These are phyloP conservation scores for Rhodotorula sp. DNA, from an alignment of 1,284 basidiomycete species.

Conservation along the genomic window DNA sequence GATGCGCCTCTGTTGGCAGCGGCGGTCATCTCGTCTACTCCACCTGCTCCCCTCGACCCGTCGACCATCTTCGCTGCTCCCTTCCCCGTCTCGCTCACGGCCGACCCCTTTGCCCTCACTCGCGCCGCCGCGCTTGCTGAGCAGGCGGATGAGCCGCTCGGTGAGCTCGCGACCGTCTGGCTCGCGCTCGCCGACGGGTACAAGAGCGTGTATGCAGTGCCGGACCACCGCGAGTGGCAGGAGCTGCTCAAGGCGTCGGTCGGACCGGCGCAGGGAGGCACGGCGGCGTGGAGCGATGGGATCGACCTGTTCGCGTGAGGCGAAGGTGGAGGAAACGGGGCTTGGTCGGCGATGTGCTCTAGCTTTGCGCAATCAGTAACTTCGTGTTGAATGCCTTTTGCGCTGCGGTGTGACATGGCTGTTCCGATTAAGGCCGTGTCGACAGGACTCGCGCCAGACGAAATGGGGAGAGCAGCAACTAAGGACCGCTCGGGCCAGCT, in stretches of 20 bases:
- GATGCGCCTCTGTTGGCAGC: not conserved
- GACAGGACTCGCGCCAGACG: too few relatives aligned
- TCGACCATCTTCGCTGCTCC: not conserved
- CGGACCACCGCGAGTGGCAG: constrained; percentile 30
- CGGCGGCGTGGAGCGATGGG: constrained; percentile 6
- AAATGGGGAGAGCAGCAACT: too few relatives aligned
- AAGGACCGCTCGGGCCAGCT: too few relatives aligned
- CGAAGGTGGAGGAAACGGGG: not conserved
- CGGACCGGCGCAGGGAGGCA: not conserved
- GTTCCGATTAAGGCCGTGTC: too few relatives aligned
- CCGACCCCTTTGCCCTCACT: constrained; percentile 13
- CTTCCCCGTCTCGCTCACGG: constrained; percentile 25
- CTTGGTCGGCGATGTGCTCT: not conserved
- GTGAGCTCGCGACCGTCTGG: constrained; percentile 20
- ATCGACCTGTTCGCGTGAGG: constrained; percentile 15
- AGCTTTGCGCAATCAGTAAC: not conserved
- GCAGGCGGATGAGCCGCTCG: not conserved
- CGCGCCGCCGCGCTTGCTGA: not conserved
- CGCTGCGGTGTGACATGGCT: too few relatives aligned
- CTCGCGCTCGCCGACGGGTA: constrained; percentile 2
- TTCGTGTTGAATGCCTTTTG: not conserved
- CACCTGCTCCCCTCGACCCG: not conserved
- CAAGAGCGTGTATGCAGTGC: constrained; percentile 18
- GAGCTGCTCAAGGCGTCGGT: constrained; percentile 6
- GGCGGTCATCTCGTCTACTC: not conserved